A percentile compares a stretch with the other conserved stretches of the same genome.
phyloP scores from a whole-genome alignment of 768 basidiomycete genomes.

The Botryobasidium botryosum region DNA sequence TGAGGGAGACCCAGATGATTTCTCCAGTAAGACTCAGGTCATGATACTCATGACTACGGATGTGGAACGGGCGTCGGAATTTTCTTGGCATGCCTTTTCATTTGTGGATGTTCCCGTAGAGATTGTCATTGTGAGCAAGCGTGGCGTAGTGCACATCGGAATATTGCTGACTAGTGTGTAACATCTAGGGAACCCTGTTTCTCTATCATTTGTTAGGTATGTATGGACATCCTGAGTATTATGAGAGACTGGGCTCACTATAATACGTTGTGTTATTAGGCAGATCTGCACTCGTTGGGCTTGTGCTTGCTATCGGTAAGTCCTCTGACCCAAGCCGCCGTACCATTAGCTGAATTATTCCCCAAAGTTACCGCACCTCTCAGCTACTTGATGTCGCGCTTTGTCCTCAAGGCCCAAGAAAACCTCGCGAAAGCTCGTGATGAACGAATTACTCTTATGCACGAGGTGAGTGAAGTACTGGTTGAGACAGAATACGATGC shows the following conservation, averaged over 20 bases:
- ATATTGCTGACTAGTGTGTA: no score
- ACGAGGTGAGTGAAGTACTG: constrained; percentile 44
- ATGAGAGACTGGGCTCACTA: neutral
- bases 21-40: constrained; percentile 48
- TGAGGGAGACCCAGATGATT: constrained; percentile 26
- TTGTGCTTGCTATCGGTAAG: constrained; percentile 43
- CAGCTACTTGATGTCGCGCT: constrained; percentile 70
- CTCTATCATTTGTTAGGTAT: constrained; percentile 61
- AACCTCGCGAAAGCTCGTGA: constrained; percentile 89
- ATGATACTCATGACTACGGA: constrained; percentile 96
- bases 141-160: no score
- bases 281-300: constrained; percentile 58
- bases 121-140: constrained; percentile 54
- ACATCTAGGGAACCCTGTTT: constrained; percentile 53
- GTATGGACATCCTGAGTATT: constrained; percentile 2
- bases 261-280: constrained; percentile 23
- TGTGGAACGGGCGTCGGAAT: constrained; percentile 31
- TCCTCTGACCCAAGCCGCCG: neutral
- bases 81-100: constrained; percentile 10
- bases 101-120: constrained; percentile 57
- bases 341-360: neutral
- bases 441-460: constrained; percentile 82
- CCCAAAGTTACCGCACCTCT: constrained; percentile 36
- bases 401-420: constrained; percentile 62
- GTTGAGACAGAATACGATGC: no score